Percentiles rank a stretch among this genome's conserved stretches.
These are phyloP conservation scores for Cruciata laevipes DNA, from an alignment of 257 asterid species.

Conservation along the genomic window DNA sequence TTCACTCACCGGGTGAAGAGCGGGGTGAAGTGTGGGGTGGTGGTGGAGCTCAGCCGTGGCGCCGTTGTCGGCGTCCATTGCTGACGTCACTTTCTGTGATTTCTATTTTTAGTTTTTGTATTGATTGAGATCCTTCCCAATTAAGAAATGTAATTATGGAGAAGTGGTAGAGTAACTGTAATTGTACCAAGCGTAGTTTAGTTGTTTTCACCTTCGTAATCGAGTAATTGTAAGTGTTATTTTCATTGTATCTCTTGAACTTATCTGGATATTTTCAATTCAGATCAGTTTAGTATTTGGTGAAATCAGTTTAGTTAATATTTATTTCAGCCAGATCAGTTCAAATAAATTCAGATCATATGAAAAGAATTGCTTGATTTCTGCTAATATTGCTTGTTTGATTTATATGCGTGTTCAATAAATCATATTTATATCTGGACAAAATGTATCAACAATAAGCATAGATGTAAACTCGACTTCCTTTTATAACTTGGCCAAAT, in stretches of 20 bases:
- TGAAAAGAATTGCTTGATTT: too few species aligned
- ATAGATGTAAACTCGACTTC: too few species aligned
- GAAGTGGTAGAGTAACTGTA: neutral
- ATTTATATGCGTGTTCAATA: too few species aligned
- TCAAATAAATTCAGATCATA: too few species aligned
- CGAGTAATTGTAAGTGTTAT: neutral
- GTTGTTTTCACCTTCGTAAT: neutral
- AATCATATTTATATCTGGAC: too few species aligned
- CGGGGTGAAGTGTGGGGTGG: conserved; percentile 58
- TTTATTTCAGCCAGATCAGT: too few species aligned
- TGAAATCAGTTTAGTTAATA: too few species aligned
- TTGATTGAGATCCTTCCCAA: neutral
- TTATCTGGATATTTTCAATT: too few species aligned
- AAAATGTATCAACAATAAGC: too few species aligned
- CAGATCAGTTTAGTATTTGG: too few species aligned
- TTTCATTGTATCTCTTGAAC: too few species aligned
- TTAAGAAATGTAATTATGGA: conserved; percentile 2
- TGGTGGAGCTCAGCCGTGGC: conserved; percentile 62
- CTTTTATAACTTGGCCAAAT: neutral
- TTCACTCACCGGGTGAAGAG: conserved; percentile 75
- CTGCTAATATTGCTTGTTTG: too few species aligned
- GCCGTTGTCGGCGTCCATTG: conserved; percentile 75
- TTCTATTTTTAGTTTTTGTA: neutral
- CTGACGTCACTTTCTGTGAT: conserved; percentile 18
- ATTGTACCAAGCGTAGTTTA: neutral